phyloP scores from a whole-genome alignment of 2,329 filamentous ascomycete species.

The Teratosphaeria viscida region DNA sequence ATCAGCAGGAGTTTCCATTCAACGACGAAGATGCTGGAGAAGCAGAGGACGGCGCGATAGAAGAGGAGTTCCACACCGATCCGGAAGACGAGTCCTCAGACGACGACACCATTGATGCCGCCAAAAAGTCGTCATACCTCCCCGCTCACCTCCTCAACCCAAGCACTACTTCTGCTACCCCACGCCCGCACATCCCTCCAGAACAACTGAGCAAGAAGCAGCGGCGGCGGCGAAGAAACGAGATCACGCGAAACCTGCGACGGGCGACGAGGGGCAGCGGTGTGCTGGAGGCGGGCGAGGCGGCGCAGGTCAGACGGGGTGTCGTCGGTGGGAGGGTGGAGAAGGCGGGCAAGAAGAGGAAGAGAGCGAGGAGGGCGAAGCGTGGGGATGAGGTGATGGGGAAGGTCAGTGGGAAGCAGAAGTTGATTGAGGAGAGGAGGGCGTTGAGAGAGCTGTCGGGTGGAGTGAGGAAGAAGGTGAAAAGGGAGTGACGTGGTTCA shows the following conservation, averaged over 20 bases:
- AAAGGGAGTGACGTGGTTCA: background rate
- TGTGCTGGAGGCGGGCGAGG: conserved; percentile 11
- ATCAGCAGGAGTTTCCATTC: background rate
- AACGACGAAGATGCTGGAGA: background rate
- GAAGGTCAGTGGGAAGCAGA: conserved; percentile 6
- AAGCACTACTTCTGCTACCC: background rate
- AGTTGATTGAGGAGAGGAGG: conserved; percentile 10
- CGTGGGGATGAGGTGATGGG: background rate
- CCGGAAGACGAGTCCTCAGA: background rate
- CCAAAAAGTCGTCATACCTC: background rate
- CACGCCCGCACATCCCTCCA: background rate
- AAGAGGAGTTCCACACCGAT: conserved; percentile 1
- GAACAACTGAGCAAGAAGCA: conserved; percentile 4
- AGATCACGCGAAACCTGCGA: conserved; percentile 3
- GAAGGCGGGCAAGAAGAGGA: conserved; percentile 3
- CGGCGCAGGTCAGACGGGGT: conserved; percentile 11
- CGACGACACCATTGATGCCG: background rate
- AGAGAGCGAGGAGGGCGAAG: background rate
- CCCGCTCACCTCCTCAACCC: conserved; percentile 6
- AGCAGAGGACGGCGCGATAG: background rate
- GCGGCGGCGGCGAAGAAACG: conserved; percentile 2
- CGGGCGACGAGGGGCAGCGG: conserved; percentile 9
- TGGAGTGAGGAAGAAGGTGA: background rate
- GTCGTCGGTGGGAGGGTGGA: conserved; percentile 8
- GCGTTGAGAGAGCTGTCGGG: background rate